These are phyloP conservation scores for Paraurostyla sp. DNA, from an alignment of 73 alveolate genomes.

Conservation along the genomic window DNA sequence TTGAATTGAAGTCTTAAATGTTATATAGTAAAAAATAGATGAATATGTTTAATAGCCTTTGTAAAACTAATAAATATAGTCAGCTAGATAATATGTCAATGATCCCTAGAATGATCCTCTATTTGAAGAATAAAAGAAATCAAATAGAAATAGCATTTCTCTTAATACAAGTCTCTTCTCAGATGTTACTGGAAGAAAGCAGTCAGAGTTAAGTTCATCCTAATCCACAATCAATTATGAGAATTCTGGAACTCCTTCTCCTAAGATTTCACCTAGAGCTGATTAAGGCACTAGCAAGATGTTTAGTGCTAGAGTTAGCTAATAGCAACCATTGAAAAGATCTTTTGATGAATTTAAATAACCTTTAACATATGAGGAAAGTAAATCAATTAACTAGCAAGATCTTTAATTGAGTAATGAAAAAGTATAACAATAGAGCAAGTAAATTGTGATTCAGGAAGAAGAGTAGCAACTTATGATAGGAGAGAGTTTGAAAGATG, in stretches of 20 bases:
- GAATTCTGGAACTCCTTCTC: slow-evolving; percentile 34
- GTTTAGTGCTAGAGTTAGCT: too few relatives aligned
- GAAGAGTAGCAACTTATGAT: slow-evolving; percentile 28
- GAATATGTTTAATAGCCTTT: slow-evolving; percentile 8
- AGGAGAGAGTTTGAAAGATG: too few relatives aligned
- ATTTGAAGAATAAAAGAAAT: slow-evolving; percentile 9
- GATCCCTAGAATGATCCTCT: slow-evolving; percentile 52
- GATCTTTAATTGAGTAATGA: neutral
- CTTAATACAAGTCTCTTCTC: neutral
- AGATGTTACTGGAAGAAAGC: neutral
- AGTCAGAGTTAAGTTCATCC: slow-evolving; percentile 11
- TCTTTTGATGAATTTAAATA: neutral
- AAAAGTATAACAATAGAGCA: neutral
- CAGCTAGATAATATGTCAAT: neutral
- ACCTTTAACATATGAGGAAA: neutral
- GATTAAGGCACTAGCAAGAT: slow-evolving; percentile 23
- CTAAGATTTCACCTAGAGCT: slow-evolving; percentile 28
- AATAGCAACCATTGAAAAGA: neutral
- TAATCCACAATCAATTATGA: neutral
- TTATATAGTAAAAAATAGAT: slow-evolving; percentile 23
- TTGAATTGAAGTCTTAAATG: neutral
- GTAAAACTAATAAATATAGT: neutral
- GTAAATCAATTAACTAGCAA: too few relatives aligned
- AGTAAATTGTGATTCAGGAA: neutral
- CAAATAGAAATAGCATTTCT: neutral